Evolutionary conservation across 2,329 filamentous ascomycete species (phyloP), one percentile per base, ranked within the genome.

Genomic region (Ascochyta koolunga): DNA sequence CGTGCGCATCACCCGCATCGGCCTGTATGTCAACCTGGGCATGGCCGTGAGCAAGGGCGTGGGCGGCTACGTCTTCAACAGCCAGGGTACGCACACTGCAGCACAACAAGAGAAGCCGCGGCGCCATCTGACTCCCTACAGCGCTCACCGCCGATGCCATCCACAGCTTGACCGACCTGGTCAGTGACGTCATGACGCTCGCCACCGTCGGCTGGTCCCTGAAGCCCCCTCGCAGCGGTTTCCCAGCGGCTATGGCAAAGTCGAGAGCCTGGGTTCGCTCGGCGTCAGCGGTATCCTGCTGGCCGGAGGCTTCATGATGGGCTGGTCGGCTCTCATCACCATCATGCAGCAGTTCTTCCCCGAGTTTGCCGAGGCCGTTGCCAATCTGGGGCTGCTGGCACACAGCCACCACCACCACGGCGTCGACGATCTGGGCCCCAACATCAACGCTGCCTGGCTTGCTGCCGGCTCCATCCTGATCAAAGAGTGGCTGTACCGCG

Each of bases 401-500:
- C 80, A 87, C 62, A 79, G 81, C 57, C 87, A 90, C 68, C 87
- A 91, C 67, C 83, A 91, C 68, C 80, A 82, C 54, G 87, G 70
- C 46, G 62, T 52, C 25, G 69, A 89, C 4, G 83, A 83, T 50
- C 78, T 84, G 31, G 85, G 87, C 1, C 95, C 95, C 0, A 96
- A 91, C 74, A 84, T 99, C 62, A 93, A 98, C 73, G 95, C 95
- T 19, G 93, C 91, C 7, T 99, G 95, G 95, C 79, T 99, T 55
- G 93, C 95, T 31, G 89, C 86, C 35, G 93, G 91, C 18, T 96
- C 91, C 2, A 95, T 99, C 52, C 76, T 91, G 22, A 80, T 98
- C 67, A 99, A 99, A 78, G 95, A 99, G 77, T 99, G 93, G 91
- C 80, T 99, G 22, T 99, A 98, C 73, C 88, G 89, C 80, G 91